Evolutionary conservation across 1,284 basidiomycete species (phyloP), one percentile per base, ranked within the genome.

Genomic region (Ceratobasidium sp.): DNA sequence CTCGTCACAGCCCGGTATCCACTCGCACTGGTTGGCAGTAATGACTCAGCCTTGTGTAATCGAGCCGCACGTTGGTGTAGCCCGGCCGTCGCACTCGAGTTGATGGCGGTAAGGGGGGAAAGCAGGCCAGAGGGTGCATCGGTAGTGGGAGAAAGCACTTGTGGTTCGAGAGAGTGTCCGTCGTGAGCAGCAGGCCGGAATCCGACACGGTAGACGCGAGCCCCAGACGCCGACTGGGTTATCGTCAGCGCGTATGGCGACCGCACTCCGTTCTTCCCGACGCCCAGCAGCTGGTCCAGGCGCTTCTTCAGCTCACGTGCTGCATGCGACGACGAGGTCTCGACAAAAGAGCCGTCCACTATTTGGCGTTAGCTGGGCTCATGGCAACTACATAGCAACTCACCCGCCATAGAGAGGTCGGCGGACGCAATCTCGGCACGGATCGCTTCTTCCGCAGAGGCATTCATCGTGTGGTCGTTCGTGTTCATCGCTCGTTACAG

Each of bases 191-290:
- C 45, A 5, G 58, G 58, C 29, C 58, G 58, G 31, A 62, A 62
- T 3, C 58, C 58, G 53, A 70, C 67, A 5, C 69, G 69, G 38
- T 53, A 72, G 12, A 71, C 52, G 17, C 54, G 38, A 7, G 40
- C 27, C 15, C 71, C 72, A 32, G 31, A 22, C 25, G 53, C 25
- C 32, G 53, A 45, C 17, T 56, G 50, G 74, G 90, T 87, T 5
- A 87, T 86, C 25, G 90, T 92, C 72, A 92, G 90, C 49, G 86
- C 86, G 75, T 88, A 92, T 1, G 90, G 90, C 10, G 90, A 91
- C 40, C 88, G 86, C 17, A 87, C 80, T 70, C 85, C 69, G 47
- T 56, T 65, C 75, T 84, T 83, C 47, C 85, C 83, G 38, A 91
- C 89, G 17, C 89, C 88, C 43, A 86, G 77, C 49, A 83, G 77